phyloP scores from a whole-genome alignment of 164 flowering plant genomes.

The Stephania japonica region DNA sequence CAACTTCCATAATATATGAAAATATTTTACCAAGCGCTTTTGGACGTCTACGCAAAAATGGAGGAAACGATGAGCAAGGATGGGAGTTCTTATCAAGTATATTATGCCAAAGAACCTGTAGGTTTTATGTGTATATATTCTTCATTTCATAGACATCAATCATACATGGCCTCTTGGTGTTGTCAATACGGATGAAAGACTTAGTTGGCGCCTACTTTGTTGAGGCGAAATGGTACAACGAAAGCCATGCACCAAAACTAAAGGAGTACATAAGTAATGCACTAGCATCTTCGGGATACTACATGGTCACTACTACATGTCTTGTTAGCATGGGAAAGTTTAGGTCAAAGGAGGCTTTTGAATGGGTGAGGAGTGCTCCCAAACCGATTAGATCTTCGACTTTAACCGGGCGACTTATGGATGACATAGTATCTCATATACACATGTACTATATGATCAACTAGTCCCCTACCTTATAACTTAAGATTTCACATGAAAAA shows the following conservation, averaged over 20 bases:
- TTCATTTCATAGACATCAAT: neutral
- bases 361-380: conserved; percentile 15
- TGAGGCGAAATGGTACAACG: conserved; percentile 35
- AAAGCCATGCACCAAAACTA: neutral
- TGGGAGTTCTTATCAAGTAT: neutral
- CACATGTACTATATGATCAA: no score
- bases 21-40: neutral
- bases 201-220: conserved; percentile 17
- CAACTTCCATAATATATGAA: no score
- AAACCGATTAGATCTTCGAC: conserved; percentile 20
- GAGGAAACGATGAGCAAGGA: neutral
- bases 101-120: conserved; percentile 31
- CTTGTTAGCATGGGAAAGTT: neutral
- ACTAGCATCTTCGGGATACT: neutral
- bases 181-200: conserved; percentile 22
- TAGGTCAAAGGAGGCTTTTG: neutral
- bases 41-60: neutral
- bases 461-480: no score
- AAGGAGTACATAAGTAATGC: neutral
- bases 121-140: neutral
- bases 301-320: neutral
- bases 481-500: no score
- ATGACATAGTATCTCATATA: conserved; percentile 8
- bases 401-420: conserved; percentile 18
- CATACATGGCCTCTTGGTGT: no score